Evolutionary conservation across 805 yeast species (phyloP).

Genomic region (Sungouiella thailandica): DNA sequence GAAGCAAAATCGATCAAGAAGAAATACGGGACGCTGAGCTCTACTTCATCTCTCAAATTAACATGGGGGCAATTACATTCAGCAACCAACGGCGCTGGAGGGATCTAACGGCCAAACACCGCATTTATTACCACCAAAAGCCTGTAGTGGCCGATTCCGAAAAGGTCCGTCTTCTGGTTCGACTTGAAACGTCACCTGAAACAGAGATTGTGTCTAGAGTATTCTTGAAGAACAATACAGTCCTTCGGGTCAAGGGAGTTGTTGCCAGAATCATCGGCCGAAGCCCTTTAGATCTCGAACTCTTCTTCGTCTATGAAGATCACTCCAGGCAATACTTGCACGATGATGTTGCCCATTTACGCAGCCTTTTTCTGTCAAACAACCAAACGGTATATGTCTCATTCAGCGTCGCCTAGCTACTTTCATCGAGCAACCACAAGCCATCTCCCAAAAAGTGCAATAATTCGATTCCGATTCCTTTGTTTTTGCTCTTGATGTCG

Average conservation of each 20-base stretch:
- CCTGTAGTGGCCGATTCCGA: background rate
- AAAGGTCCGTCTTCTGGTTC: background rate
- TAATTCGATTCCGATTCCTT: slow-evolving; percentile 86
- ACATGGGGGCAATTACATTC: slow-evolving; percentile 17
- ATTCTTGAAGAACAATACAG: slow-evolving; percentile 21
- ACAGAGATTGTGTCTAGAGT: slow-evolving; percentile 9
- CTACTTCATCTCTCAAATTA: slow-evolving; percentile 53
- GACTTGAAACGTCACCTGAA: background rate
- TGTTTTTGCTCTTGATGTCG: slow-evolving; percentile 76
- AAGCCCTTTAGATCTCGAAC: slow-evolving; percentile 20
- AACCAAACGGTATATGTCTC: slow-evolving; percentile 16
- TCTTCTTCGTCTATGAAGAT: slow-evolving; percentile 14
- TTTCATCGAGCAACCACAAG: slow-evolving; percentile 59
- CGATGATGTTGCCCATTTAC: slow-evolving; percentile 26
- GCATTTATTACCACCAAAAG: slow-evolving; percentile 9
- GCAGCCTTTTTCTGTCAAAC: slow-evolving; percentile 17
- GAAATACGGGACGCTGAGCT: slow-evolving; percentile 65
- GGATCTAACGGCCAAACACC: slow-evolving; percentile 33
- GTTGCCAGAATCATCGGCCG: slow-evolving; percentile 13
- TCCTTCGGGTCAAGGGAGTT: slow-evolving; percentile 32
- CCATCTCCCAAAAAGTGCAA: slow-evolving; percentile 87
- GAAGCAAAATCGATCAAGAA: slow-evolving; percentile 40
- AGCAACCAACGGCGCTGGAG: slow-evolving; percentile 37
- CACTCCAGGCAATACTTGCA: slow-evolving; percentile 16
- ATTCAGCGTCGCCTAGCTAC: slow-evolving; percentile 4